A percentile compares a stretch with the other conserved stretches of the same genome.
Evolutionary conservation across 352 stramenopile genomes (phyloP).

Genomic region (Phytopythium helicoides): DNA sequence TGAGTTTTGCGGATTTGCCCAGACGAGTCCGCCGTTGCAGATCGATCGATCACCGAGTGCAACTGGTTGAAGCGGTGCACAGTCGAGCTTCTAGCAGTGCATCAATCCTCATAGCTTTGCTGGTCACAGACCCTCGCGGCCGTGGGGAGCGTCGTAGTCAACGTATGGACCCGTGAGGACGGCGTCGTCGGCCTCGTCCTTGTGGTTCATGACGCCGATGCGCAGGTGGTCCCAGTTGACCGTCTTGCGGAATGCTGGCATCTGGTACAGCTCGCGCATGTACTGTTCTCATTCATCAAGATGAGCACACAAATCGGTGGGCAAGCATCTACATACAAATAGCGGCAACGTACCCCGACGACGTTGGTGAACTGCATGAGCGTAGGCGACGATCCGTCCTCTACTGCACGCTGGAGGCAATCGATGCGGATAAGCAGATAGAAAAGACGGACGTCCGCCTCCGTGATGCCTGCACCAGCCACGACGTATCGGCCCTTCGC

Average conservation of each 20-base stretch:
- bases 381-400: not conserved
- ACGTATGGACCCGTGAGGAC: conserved; percentile 58
- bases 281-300: conserved; percentile 15
- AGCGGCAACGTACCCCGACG: conserved; percentile 9
- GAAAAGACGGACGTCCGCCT: conserved; percentile 37
- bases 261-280: conserved; percentile 72
- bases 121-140: conserved; percentile 14
- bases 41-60: too few species aligned
- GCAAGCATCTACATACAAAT: not conserved
- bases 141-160: conserved; percentile 27
- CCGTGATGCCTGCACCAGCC: conserved; percentile 20
- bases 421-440: conserved; percentile 33
- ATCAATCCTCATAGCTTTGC: not conserved
- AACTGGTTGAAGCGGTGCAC: too few species aligned
- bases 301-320: not conserved
- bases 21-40: too few species aligned
- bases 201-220: conserved; percentile 77
- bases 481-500: conserved; percentile 13
- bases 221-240: conserved; percentile 91
- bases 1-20: too few species aligned
- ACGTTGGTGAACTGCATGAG: conserved; percentile 11
- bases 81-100: too few species aligned
- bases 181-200: conserved; percentile 63
- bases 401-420: not conserved
- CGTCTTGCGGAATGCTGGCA: conserved; percentile 58